Conservation (phyloP, 2,329 filamentous ascomycete genomes). For the Neonectria coccinea region DNA sequence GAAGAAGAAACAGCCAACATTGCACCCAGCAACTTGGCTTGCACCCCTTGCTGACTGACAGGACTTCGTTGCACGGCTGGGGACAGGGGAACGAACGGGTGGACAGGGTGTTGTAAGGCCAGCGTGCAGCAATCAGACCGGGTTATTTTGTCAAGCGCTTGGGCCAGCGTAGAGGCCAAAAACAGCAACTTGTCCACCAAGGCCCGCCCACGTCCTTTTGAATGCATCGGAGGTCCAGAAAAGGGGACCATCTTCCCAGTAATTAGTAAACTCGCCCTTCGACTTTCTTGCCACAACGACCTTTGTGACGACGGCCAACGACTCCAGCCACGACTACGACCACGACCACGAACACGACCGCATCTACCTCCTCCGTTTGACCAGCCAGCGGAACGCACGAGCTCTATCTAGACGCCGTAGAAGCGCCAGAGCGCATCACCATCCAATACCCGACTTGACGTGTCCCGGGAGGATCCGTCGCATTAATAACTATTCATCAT, state of each 20-base stretch:
- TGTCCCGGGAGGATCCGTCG: conserved; percentile 27
- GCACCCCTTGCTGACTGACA: conserved; percentile 1
- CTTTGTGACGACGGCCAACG: conserved; percentile 15
- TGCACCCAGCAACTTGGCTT: conserved; percentile 10
- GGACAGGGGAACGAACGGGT: no score
- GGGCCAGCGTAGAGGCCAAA: conserved; percentile 44
- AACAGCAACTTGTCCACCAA: conserved; percentile 46
- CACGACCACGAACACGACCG: background rate
- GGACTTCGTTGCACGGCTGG: background rate
- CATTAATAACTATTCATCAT: conserved; percentile 57
- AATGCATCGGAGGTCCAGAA: conserved; percentile 45
- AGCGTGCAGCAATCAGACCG: conserved; percentile 21
- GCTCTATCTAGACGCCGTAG: conserved; percentile 8
- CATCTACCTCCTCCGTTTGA: conserved; percentile 4
- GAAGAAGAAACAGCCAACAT: background rate
- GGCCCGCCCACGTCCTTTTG: conserved; percentile 38
- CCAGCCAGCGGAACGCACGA: conserved; percentile 16
- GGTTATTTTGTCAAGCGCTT: conserved; percentile 46
- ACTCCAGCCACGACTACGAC: conserved; percentile 36
- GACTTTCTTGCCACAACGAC: conserved; percentile 39
- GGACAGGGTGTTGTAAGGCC: background rate
- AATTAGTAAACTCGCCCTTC: conserved; percentile 36
- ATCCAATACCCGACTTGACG: conserved; percentile 15
- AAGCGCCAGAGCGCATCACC: conserved; percentile 18
- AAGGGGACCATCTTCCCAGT: conserved; percentile 47